A percentile compares a stretch with the other conserved stretches of the same genome.
These are phyloP conservation scores for Metschnikowia colocasiae DNA, from an alignment of 805 yeast species.

Conservation along the genomic window DNA sequence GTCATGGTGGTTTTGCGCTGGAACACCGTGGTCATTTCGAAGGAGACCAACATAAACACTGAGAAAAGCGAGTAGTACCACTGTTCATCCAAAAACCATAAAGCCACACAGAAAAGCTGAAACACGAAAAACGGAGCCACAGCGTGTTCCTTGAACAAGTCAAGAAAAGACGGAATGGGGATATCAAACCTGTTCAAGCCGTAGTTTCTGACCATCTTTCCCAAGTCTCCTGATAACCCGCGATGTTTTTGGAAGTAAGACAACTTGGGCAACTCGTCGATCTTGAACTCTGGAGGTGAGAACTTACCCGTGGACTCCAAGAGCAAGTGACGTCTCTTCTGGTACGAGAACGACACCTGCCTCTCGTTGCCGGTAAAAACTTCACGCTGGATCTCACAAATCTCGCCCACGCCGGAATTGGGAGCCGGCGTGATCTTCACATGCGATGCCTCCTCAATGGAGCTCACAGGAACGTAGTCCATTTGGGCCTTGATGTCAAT, in stretches of 20 bases:
- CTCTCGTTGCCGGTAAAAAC: slow-evolving; percentile 52
- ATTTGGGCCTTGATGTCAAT: slow-evolving; percentile 64
- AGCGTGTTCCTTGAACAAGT: slow-evolving; percentile 94
- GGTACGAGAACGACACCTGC: slow-evolving; percentile 76
- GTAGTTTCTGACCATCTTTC: slow-evolving; percentile 50
- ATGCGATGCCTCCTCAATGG: slow-evolving; percentile 62
- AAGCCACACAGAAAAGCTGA: slow-evolving; percentile 90
- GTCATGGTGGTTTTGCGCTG: slow-evolving; percentile 93
- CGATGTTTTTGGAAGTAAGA: slow-evolving; percentile 50
- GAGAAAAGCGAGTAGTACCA: slow-evolving; percentile 95
- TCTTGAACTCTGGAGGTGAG: slow-evolving; percentile 76
- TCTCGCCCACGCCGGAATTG: slow-evolving; percentile 81
- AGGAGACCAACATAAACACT: slow-evolving; percentile 84
- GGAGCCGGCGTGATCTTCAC: slow-evolving; percentile 78
- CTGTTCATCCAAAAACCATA: slow-evolving; percentile 94
- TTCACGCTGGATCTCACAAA: slow-evolving; percentile 59
- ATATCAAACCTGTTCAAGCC: slow-evolving; percentile 90
- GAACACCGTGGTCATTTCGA: slow-evolving; percentile 91
- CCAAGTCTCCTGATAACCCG: slow-evolving; percentile 57
- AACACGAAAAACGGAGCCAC: slow-evolving; percentile 97
- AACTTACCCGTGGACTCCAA: slow-evolving; percentile 52
- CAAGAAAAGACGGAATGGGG: slow-evolving; percentile 88
- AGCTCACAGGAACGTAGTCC: slow-evolving; percentile 55
- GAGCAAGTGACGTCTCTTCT: slow-evolving; percentile 85
- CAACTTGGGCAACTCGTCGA: slow-evolving; percentile 57